These are phyloP conservation scores for Penicillium canariense DNA, from an alignment of 495 filamentous ascomycete genomes.

Conservation along the genomic window DNA sequence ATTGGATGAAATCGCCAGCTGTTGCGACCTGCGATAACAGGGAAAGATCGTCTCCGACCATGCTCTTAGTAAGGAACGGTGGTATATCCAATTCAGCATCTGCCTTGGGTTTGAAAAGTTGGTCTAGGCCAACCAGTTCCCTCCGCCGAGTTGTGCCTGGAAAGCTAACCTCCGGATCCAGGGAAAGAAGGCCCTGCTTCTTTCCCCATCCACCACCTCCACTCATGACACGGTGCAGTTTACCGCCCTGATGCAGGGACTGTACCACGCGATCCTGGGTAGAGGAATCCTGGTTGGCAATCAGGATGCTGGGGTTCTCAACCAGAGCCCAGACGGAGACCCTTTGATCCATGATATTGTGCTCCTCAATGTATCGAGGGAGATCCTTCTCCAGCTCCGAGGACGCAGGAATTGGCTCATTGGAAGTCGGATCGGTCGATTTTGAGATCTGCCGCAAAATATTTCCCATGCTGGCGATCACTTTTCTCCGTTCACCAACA, in stretches of 20 bases:
- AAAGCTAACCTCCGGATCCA: conserved; percentile 66
- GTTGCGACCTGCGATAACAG: conserved; percentile 45
- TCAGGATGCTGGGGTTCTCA: conserved; percentile 23
- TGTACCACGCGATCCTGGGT: conserved; percentile 23
- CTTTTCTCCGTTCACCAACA: conserved; percentile 60
- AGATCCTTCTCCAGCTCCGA: conserved; percentile 70
- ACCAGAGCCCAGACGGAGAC: conserved; percentile 79
- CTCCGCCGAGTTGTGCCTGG: conserved; percentile 10
- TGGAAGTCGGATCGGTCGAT: conserved; percentile 42
- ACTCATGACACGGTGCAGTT: conserved; percentile 68
- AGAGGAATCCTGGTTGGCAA: conserved; percentile 17
- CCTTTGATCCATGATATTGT: conserved; percentile 43
- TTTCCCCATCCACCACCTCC: conserved; percentile 90
- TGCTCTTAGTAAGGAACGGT: conserved; percentile 22
- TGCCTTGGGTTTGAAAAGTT: conserved; percentile 22
- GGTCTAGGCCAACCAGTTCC: conserved; percentile 16
- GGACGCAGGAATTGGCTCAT: conserved; percentile 62
- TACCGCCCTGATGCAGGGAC: conserved; percentile 44
- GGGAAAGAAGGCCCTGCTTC: conserved; percentile 77
- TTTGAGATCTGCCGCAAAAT: conserved; percentile 66
- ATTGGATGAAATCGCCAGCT: conserved; percentile 48
- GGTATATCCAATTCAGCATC: conserved; percentile 12
- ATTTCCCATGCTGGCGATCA: conserved; percentile 74
- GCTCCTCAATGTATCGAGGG: conserved; percentile 53
- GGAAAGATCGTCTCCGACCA: conserved; percentile 35